Conservation (phyloP, 1,139 yeast species). For the Candida sanyaensis region DNA sequence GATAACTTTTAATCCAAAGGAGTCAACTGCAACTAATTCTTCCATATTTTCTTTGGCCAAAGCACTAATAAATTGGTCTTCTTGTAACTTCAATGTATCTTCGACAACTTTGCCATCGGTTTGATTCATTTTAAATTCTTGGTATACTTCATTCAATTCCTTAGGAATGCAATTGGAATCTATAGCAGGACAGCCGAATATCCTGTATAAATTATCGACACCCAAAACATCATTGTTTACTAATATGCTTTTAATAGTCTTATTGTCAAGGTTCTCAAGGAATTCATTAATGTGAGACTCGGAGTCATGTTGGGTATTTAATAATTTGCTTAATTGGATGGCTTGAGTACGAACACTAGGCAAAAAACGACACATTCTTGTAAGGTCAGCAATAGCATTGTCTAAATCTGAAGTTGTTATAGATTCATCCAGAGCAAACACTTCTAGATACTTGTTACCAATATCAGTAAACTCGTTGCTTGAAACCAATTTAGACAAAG, state of each 20-base stretch:
- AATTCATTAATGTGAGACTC: constrained; percentile 1
- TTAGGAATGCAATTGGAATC: constrained; percentile 33
- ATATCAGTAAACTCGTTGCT: constrained; percentile 32
- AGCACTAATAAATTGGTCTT: constrained; percentile 28
- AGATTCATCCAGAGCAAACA: constrained; percentile 29
- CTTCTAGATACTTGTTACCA: constrained; percentile 41
- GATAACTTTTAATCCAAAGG: constrained; percentile 79
- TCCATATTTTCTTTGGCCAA: constrained; percentile 53
- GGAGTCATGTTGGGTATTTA: constrained; percentile 6
- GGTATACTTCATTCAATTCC: constrained; percentile 33
- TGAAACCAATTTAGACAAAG: constrained; percentile 45
- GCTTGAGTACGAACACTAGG: constrained; percentile 53
- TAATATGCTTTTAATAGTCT: constrained; percentile 41
- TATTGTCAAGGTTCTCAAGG: constrained; percentile 5
- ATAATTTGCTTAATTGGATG: constrained; percentile 28
- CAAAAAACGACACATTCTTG: constrained; percentile 27
- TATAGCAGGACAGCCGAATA: constrained; percentile 29
- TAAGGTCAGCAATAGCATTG: constrained; percentile 27
- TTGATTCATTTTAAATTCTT: constrained; percentile 16
- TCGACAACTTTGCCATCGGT: constrained; percentile 17
- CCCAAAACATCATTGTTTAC: constrained; percentile 71
- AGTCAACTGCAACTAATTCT: constrained; percentile 66
- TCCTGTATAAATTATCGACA: constrained; percentile 53
- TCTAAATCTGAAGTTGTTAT: constrained; percentile 31
- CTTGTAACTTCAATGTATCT: constrained; percentile 28